These are phyloP conservation scores for Colletotrichum aenigma DNA, from an alignment of 2,329 filamentous ascomycete genomes.

Conservation along the genomic window DNA sequence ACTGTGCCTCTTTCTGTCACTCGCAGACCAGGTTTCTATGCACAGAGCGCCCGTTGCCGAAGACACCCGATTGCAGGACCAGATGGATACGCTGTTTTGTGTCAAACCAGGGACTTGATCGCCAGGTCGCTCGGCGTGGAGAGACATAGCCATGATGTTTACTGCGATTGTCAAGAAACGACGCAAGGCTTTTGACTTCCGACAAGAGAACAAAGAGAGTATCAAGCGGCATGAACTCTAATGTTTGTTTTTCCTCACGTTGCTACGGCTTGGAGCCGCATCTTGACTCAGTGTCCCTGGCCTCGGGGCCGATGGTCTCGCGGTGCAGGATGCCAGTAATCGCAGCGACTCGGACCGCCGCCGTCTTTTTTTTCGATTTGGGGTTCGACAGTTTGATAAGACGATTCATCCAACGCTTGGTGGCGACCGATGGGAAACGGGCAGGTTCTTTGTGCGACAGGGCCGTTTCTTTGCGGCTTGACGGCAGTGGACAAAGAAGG, in stretches of 20 bases:
- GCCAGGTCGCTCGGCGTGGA: neutral
- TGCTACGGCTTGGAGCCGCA: slow-evolving; percentile 16
- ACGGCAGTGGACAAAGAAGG: slow-evolving; percentile 3
- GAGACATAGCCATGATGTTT: neutral
- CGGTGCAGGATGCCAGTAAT: neutral
- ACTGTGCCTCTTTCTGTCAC: neutral
- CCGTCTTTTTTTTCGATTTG: neutral
- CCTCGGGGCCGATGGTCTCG: neutral
- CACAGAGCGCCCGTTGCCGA: slow-evolving; percentile 2
- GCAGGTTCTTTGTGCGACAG: neutral
- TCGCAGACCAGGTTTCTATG: neutral
- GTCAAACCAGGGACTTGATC: neutral
- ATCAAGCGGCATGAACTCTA: neutral
- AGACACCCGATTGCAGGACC: neutral
- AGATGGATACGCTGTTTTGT: neutral
- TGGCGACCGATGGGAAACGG: neutral
- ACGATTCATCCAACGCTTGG: neutral
- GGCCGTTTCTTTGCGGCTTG: neutral
- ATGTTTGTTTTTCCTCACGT: slow-evolving; percentile 2
- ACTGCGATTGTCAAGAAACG: neutral
- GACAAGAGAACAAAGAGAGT: neutral
- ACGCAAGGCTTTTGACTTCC: neutral
- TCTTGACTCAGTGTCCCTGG: neutral
- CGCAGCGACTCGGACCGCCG: neutral
- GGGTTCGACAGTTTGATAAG: neutral